Base-by-base conservation (phyloP, 176 grass and related monocot genomes). In the Oryza officinalis region DNA sequence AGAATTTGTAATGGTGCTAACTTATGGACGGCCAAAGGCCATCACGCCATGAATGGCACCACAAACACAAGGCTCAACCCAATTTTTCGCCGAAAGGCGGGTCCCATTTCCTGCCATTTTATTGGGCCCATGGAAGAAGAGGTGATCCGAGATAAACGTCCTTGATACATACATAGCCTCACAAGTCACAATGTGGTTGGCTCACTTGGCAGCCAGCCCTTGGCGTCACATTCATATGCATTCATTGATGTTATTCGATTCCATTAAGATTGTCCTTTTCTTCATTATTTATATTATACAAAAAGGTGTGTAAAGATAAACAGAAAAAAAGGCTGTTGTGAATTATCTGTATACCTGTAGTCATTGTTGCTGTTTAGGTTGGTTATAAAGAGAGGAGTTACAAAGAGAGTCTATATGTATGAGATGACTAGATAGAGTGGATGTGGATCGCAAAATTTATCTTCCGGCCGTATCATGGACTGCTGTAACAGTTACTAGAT, bases 1-100 rank as follows among this genome's bases (percentile, higher is more conserved):
- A 71, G 91, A 94, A 37, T 92, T 92, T 69, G 74, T 97, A 26
- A 92, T 94, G 81, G 87, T 90, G 81, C 81, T 97, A 38, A 88
- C 84, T 78, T 97, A 97, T 27, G 78, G 91, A 35, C 89, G 86
- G 50, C 50, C 74, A 54, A 87, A 87, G 52, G 35, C 69, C 81
- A 63, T 77, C 17, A 50, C 44, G 25, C 22, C 60, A 37, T 92
- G 83, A 92, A 65, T 31, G 60, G 52, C 31, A 33, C 63, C 31
- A 6, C 60, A 38, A 38, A 38, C 37, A 50, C 63, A 74, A 68
- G 13, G 78, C 81, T 77, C 65, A 60, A 65, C 14, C 67, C 33
- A 45, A 45, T 81, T 83, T 49, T 59, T 4, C 1, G 59, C 10
- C 4, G 25, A 77, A 74, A 83, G 60, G 88, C 13, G 1, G 71